Base-by-base conservation (phyloP, 164 flowering plant species). In the Umbellularia californica region DNA sequence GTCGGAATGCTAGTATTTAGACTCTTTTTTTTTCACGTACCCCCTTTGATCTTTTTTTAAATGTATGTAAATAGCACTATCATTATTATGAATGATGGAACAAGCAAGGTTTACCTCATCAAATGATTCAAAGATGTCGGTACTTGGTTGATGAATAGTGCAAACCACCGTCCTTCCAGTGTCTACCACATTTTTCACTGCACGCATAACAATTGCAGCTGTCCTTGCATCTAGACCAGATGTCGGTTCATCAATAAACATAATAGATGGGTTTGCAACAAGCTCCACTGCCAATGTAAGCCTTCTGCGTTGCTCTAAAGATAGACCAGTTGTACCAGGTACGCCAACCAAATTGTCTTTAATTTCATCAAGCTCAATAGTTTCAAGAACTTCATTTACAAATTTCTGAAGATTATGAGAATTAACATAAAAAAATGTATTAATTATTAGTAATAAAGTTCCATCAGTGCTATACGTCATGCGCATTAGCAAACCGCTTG, bases 261-360 rank as follows among this genome's bases (percentile, higher is more conserved):
- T 85, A 25, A 92, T 85, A 1, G 97, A 92, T 17, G 94, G 94
- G 75, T 90, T 92, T 24, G 93, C 81, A 62, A 92, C 93, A 75
- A 92, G 90, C 82, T 92, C 97, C 47, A 92, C 94, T 35, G 94
- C 94, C 25, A 92, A 85, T 11, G 97, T 92, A n/a, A 92, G 86
- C 78, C 92, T 76, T 73, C 90, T 92, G 0, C 97, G 84, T 73
- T 92, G 92, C 81, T 92, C 97, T 12, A 84, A 88, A 69, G 97
- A 92, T 65, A 92, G 76, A 47, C 94, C 97, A 85, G 75, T 84
- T 70, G 81, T 75, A 27, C 93, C 92, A 52, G 95, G 90, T 22
- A 86, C 50, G 50, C 95, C 95, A 55, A 92, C 93, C 55, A 92
- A 76, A 41, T 84, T 58, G 76, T 89, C 88, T 78, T 82, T 92